Percentiles rank a stretch among this genome's conserved stretches.
These are phyloP conservation scores for Gastrolobium bilobum DNA, from an alignment of 306 rosid genomes.

Conservation along the genomic window DNA sequence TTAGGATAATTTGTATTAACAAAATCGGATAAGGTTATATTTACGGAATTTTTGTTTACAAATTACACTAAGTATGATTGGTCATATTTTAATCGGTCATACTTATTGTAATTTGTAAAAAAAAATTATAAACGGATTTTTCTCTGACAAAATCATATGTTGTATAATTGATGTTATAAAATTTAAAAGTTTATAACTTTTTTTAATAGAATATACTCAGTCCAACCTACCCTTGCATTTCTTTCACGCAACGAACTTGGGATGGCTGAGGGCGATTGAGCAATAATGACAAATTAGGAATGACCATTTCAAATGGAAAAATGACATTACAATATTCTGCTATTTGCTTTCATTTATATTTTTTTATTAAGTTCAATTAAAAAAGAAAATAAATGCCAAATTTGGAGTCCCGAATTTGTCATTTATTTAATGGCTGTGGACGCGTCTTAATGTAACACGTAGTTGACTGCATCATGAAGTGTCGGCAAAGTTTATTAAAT, in stretches of 20 bases:
- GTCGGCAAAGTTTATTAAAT: constrained; percentile 16
- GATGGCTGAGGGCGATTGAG: neutral
- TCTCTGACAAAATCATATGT: neutral
- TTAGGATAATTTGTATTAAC: neutral
- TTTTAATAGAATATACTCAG: neutral
- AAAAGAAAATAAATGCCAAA: neutral
- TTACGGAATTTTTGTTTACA: no score
- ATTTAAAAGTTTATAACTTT: neutral
- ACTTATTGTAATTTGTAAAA: no score
- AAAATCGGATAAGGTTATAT: no score
- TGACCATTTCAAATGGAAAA: constrained; percentile 26
- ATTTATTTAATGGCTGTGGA: neutral
- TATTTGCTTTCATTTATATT: neutral
- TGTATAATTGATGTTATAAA: neutral
- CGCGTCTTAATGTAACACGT: neutral
- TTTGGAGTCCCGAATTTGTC: neutral
- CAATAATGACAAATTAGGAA: neutral
- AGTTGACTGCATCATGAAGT: constrained; percentile 10
- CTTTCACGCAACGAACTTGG: constrained; percentile 3
- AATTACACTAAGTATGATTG: no score
- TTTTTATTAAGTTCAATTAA: neutral
- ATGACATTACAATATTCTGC: neutral
- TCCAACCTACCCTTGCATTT: neutral
- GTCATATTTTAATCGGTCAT: no score
- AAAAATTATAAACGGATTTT: no score